Evolutionary conservation across 805 yeast genomes (phyloP).

Genomic region (Ogataea pini): DNA sequence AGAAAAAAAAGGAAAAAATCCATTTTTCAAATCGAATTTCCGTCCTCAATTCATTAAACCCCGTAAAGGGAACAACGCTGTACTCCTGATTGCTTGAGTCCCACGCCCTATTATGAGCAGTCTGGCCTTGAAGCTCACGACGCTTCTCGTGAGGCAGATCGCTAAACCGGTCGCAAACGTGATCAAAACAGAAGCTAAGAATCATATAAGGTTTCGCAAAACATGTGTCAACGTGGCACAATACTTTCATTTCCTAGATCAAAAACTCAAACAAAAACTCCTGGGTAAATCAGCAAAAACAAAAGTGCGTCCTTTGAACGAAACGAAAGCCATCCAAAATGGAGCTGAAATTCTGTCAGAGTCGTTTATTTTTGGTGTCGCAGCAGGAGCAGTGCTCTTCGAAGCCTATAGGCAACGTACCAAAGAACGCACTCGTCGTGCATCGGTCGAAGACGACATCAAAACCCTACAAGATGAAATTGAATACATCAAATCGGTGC

Average conservation of each 20-base stretch:
- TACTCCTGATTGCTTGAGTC: background rate
- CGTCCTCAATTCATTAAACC: too few species aligned
- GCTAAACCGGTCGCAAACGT: conserved; percentile 78
- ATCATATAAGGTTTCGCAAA: conserved; percentile 61
- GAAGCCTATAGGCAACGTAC: conserved; percentile 69
- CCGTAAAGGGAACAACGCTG: background rate
- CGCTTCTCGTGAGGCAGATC: conserved; percentile 69
- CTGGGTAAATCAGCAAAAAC: conserved; percentile 53
- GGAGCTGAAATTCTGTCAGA: conserved; percentile 83
- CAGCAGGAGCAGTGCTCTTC: conserved; percentile 71
- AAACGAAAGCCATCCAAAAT: conserved; percentile 74
- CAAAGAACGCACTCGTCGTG: conserved; percentile 63
- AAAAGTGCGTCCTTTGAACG: conserved; percentile 72
- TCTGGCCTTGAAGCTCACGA: conserved; percentile 70
- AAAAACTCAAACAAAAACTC: conserved; percentile 58
- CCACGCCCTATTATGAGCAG: conserved; percentile 56
- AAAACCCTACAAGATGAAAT: conserved; percentile 69
- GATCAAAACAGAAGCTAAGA: conserved; percentile 72
- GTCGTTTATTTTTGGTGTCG: conserved; percentile 74
- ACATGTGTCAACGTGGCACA: conserved; percentile 75
- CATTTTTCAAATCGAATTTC: too few species aligned
- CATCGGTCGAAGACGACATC: conserved; percentile 72
- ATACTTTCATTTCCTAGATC: conserved; percentile 64
- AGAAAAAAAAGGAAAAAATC: background rate
- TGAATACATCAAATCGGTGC: conserved; percentile 51